Conservation (phyloP, 2,329 filamentous ascomycete species). For the Karstenula rhodostoma region DNA sequence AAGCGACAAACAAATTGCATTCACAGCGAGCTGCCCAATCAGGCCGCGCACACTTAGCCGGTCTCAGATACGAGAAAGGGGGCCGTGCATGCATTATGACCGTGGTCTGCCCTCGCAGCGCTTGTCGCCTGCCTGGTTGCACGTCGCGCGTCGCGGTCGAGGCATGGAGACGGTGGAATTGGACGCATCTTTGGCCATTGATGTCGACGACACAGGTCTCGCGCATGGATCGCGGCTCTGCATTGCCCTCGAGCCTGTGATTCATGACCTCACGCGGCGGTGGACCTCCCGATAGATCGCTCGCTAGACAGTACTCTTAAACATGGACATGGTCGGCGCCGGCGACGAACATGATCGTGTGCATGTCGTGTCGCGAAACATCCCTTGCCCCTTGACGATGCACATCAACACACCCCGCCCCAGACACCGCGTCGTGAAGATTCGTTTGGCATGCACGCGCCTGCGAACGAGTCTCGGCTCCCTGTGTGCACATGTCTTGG, state of each 20-base stretch:
- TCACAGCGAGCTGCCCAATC: constrained; percentile 19
- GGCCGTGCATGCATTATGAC: constrained; percentile 15
- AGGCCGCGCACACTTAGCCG: constrained; percentile 3
- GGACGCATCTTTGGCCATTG: neutral
- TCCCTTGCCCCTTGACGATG: constrained; percentile 7
- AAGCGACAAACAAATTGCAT: constrained; percentile 17
- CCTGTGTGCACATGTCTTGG: neutral
- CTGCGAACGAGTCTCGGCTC: neutral
- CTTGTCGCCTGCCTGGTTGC: neutral
- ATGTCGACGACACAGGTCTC: neutral
- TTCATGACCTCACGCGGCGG: constrained; percentile 3
- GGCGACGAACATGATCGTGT: neutral
- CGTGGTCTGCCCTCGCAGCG: constrained; percentile 10
- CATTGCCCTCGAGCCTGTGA: neutral
- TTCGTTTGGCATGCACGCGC: constrained; percentile 11
- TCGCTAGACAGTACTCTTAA: neutral
- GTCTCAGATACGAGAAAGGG: constrained; percentile 20
- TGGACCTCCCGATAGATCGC: constrained; percentile 1
- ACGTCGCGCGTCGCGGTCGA: constrained; percentile 3
- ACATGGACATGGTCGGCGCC: neutral
- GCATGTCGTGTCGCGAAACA: neutral
- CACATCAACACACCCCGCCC: constrained; percentile 13
- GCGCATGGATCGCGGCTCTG: neutral
- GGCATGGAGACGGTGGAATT: neutral
- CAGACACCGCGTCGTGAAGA: constrained; percentile 1